A percentile compares a stretch with the other conserved stretches of the same genome.
These are phyloP conservation scores for Suhomyces kilbournensis DNA, from an alignment of 805 yeast genomes.

Conservation along the genomic window DNA sequence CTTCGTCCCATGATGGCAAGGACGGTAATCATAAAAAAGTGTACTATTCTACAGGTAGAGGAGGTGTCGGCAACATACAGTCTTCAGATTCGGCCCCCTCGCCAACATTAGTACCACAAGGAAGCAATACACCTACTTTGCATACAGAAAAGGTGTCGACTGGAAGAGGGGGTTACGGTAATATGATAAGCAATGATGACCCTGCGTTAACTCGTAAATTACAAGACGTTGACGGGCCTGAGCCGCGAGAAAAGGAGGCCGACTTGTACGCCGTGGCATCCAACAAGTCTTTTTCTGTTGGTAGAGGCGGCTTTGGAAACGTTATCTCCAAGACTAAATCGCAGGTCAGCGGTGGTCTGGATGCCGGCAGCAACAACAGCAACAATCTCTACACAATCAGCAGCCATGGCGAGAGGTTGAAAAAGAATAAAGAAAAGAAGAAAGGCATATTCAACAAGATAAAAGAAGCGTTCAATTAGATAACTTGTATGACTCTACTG, in stretches of 20 bases:
- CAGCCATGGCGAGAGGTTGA: constrained; percentile 29
- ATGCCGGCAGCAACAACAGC: constrained; percentile 10
- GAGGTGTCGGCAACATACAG: constrained; percentile 73
- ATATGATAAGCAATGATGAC: constrained; percentile 63
- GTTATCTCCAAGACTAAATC: constrained; percentile 39
- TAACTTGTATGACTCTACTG: constrained; percentile 7
- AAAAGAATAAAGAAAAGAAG: constrained; percentile 16
- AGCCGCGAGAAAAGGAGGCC: constrained; percentile 16
- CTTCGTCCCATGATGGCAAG: constrained; percentile 7
- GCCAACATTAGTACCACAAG: constrained; percentile 56
- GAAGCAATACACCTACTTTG: constrained; percentile 59
- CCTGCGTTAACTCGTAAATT: constrained; percentile 57
- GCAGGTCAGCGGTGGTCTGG: constrained; percentile 17
- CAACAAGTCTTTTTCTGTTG: constrained; percentile 48
- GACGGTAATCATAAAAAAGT: constrained; percentile 20
- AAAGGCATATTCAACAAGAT: constrained; percentile 45
- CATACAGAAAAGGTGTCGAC: constrained; percentile 58
- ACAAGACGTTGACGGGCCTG: constrained; percentile 57
- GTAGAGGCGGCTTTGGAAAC: constrained; percentile 68
- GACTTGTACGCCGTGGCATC: constrained; percentile 44
- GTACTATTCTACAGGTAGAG: constrained; percentile 68
- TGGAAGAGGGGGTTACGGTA: constrained; percentile 80
- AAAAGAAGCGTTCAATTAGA: constrained; percentile 35
- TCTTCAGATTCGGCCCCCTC: constrained; percentile 42
- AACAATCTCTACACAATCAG: constrained; percentile 31